phyloP scores from a whole-genome alignment of 345 rosid species.

The Brassica carinata region DNA sequence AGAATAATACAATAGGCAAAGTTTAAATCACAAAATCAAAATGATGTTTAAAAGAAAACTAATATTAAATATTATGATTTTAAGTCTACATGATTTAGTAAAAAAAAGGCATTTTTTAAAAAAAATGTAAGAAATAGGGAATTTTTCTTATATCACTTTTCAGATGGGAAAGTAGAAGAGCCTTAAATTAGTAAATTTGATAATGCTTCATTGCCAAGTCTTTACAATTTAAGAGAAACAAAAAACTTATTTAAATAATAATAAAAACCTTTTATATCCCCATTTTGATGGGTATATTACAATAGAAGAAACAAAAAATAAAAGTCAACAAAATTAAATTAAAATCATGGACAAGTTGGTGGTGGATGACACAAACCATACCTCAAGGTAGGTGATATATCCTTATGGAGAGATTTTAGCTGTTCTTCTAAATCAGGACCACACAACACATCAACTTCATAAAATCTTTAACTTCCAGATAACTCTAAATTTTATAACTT shows the following conservation, averaged over 20 bases:
- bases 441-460: slow-evolving; percentile 33
- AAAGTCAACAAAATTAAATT: neutral
- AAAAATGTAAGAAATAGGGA: slow-evolving; percentile 16
- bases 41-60: neutral
- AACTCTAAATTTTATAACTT: neutral
- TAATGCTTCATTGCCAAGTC: slow-evolving; percentile 40
- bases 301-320: neutral
- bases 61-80: neutral
- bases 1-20: slow-evolving; percentile 1
- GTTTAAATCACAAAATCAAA: neutral
- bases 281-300: slow-evolving; percentile 18
- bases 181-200: slow-evolving; percentile 15
- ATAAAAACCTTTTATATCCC: slow-evolving; percentile 7
- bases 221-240: slow-evolving; percentile 31
- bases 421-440: slow-evolving; percentile 37
- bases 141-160: slow-evolving; percentile 33
- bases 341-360: slow-evolving; percentile 36
- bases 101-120: neutral
- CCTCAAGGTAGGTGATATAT: slow-evolving; percentile 45
- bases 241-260: slow-evolving; percentile 14
- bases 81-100: neutral
- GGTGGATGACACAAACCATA: slow-evolving; percentile 43
- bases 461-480: slow-evolving; percentile 28
- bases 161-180: slow-evolving; percentile 24
- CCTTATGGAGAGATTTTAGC: slow-evolving; percentile 40